Conservation (phyloP, 2,329 filamentous ascomycete species). For the Penicillium glabrum region DNA sequence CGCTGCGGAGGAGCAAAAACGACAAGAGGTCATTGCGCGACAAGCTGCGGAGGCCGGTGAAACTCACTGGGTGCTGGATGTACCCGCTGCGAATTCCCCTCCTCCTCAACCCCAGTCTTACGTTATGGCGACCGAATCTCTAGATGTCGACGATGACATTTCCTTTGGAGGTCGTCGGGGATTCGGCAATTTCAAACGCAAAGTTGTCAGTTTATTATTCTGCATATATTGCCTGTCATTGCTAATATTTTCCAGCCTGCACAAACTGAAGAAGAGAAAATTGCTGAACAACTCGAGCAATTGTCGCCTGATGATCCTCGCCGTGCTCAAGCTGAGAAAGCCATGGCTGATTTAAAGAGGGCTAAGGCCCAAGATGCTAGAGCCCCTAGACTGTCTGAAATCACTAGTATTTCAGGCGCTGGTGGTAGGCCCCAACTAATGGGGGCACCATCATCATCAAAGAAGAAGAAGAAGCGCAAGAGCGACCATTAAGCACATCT, state of each 20-base stretch:
- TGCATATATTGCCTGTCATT: background rate
- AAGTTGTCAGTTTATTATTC: slow-evolving; percentile 24
- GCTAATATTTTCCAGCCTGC: background rate
- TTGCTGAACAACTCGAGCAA: background rate
- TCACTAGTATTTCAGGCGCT: background rate
- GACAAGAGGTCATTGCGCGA: slow-evolving; percentile 38
- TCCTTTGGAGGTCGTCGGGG: slow-evolving; percentile 33
- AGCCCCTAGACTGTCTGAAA: background rate
- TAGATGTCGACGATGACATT: slow-evolving; percentile 34
- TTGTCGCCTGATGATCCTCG: background rate
- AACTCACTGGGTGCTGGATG: slow-evolving; percentile 45
- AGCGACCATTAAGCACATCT: slow-evolving; percentile 3
- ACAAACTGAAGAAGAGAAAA: background rate
- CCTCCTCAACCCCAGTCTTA: slow-evolving; percentile 25
- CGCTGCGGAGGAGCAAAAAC: slow-evolving; percentile 42
- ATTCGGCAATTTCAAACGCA: slow-evolving; percentile 43
- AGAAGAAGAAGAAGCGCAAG: slow-evolving; percentile 27
- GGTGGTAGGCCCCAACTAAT: background rate
- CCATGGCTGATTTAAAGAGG: background rate
- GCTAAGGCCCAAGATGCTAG: background rate
- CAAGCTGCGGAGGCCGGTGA: slow-evolving; percentile 46
- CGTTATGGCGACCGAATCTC: slow-evolving; percentile 33
- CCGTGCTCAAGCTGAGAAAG: background rate
- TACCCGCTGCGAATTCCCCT: slow-evolving; percentile 15
- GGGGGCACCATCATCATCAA: background rate